Conservation (phyloP, 164 flowering plant genomes). For the Tinospora cordifolia region DNA sequence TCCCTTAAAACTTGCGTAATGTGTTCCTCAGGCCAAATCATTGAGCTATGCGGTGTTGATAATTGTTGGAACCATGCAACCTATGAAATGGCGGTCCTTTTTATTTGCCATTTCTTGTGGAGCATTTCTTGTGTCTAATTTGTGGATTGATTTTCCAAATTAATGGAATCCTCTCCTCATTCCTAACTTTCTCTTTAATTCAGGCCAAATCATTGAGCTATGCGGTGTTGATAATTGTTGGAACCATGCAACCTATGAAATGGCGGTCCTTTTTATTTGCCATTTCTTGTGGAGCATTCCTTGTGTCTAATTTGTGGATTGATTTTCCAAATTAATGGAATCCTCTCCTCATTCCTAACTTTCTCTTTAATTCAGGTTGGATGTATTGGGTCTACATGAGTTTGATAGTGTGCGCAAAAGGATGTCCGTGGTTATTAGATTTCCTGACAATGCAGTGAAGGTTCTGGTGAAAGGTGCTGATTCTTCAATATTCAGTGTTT, state of each 20-base stretch:
- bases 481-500: constrained; percentile 60
- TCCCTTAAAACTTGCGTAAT: too few relatives aligned
- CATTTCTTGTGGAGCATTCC: not conserved
- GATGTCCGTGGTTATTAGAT: constrained; percentile 84
- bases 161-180: too few relatives aligned
- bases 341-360: not conserved
- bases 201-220: not conserved
- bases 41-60: constrained; percentile 1
- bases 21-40: not conserved
- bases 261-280: not conserved
- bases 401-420: constrained; percentile 91
- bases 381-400: constrained; percentile 39
- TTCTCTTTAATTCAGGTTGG: constrained; percentile 27
- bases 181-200: not conserved
- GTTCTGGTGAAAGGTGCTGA: constrained; percentile 95
- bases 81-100: not conserved
- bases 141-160: too few relatives aligned
- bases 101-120: not conserved
- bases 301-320: not conserved
- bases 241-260: not conserved
- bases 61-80: not conserved
- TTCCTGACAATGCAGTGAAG: constrained; percentile 66
- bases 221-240: constrained; percentile 5
- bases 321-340: not conserved
- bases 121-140: not conserved